These are phyloP conservation scores for Talaromyces sp. DNA, from an alignment of 2,329 filamentous ascomycete genomes.

Conservation along the genomic window DNA sequence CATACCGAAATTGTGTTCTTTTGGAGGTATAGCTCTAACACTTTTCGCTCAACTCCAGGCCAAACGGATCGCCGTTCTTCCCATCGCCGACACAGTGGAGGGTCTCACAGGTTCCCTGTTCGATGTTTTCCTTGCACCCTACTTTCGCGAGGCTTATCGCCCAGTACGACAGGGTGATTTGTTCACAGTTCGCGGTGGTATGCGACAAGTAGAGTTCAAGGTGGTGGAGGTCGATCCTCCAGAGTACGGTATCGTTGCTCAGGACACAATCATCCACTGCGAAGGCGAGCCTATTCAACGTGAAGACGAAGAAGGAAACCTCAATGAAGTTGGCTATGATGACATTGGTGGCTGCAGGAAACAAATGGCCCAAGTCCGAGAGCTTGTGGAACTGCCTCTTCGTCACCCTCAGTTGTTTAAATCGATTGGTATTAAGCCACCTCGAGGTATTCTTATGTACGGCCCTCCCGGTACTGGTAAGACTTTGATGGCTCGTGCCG, in stretches of 20 bases:
- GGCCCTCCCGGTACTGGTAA: conserved; percentile 99
- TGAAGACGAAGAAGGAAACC: conserved; percentile 97
- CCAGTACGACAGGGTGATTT: conserved; percentile 95
- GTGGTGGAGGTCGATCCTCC: conserved; percentile 97
- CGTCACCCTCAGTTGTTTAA: conserved; percentile 99
- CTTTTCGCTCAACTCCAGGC: conserved; percentile 54
- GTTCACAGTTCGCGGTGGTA: conserved; percentile 94
- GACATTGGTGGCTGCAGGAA: conserved; percentile 99
- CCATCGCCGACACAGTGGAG: conserved; percentile 96
- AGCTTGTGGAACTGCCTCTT: conserved; percentile 94
- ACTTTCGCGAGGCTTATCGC: conserved; percentile 98
- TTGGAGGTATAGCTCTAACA: neutral
- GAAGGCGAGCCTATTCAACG: conserved; percentile 96
- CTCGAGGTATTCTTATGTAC: conserved; percentile 99
- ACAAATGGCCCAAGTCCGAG: conserved; percentile 99
- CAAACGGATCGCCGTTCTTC: conserved; percentile 96
- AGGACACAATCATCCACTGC: conserved; percentile 98
- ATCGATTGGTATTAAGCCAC: conserved; percentile 99
- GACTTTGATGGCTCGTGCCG: conserved; percentile 97
- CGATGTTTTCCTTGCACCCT: conserved; percentile 97
- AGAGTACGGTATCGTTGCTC: conserved; percentile 96
- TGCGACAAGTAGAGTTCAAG: conserved; percentile 99
- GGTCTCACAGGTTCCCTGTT: conserved; percentile 96
- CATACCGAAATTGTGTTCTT: neutral
- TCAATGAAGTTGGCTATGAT: conserved; percentile 98